Base-by-base conservation (phyloP, 2,329 filamentous ascomycete species). In the Hypoxylon sp. region DNA sequence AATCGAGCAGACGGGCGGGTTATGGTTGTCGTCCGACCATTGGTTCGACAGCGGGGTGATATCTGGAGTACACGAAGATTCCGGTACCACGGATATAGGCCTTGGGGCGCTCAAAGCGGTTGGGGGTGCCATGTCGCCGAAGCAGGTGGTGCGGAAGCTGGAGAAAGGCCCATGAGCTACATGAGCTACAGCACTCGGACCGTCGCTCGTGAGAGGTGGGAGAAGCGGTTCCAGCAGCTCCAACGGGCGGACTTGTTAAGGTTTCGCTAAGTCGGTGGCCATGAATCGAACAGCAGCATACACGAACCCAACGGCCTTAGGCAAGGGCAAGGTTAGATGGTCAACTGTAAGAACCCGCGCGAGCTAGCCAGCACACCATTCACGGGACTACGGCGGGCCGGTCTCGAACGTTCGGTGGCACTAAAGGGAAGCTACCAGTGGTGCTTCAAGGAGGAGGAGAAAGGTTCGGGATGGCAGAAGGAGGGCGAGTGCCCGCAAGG, bases 61-160 rank as follows among this genome's bases (percentile, higher is more conserved):
- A 37, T 65, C 59, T 60, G 53, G 43, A 48, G 54, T 29, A 27
- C 55, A 43, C 12, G 62, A 52, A n/a, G 64, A 32, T 32, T 69
- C 65, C 63, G 70, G 58, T 30, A 52, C 57, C 56, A 61, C 51
- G 32, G 68, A 37, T 34, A 65, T 29, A 51, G 62, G 41, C 61
- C 39, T 66, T 56, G 65, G 32, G 51, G 59, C 21, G 59, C 53
- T 58, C 37, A 66, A 52, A 41, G 53, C 57, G 54, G 70, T 65
- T 43, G 58, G 58, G 59, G 69, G 62, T 63, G 69, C 70, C 71
- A 73, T 73, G 63, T 69, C 70, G 71, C 65, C 64, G 62, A 34
- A 56, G 61, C 65, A 68, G 34, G 65, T 61, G 61, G 59, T 53
- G 67, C 54, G 30, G 51, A 55, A 41, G 37, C 37, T 58, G 45